Conservation (phyloP, 345 rosid species). For the Gossypium thurberi region DNA sequence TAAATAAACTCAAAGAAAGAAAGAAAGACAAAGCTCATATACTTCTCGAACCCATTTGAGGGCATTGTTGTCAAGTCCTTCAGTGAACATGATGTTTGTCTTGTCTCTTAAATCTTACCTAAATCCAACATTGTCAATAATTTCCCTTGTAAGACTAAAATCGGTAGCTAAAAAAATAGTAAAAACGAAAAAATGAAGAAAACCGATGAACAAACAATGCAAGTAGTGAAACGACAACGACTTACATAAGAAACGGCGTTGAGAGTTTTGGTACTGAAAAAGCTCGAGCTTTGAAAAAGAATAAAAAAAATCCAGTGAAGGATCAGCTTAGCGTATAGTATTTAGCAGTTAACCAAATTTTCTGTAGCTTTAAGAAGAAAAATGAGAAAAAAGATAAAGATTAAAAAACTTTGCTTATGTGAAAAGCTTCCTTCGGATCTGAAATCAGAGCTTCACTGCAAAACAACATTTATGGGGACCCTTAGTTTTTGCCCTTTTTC, state of each 20-base stretch:
- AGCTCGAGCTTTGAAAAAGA: neutral
- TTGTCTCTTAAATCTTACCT: constrained; percentile 6
- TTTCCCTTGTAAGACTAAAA: neutral
- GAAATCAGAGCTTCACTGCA: constrained; percentile 6
- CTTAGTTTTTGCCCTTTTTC: neutral
- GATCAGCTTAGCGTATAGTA: constrained; percentile 14
- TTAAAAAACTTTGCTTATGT: constrained; percentile 12
- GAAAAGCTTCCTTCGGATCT: constrained; percentile 20
- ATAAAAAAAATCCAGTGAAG: neutral
- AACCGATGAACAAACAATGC: neutral
- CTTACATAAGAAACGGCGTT: constrained; percentile 19
- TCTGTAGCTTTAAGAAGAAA: neutral
- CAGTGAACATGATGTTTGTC: constrained; percentile 32
- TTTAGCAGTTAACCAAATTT: constrained; percentile 8
- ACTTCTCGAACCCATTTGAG: constrained; percentile 50
- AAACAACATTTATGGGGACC: constrained; percentile 6
- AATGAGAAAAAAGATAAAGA: neutral
- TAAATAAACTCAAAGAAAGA: neutral
- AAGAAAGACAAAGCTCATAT: neutral
- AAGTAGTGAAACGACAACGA: constrained; percentile 2
- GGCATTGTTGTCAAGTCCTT: constrained; percentile 44
- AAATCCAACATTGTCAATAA: constrained; percentile 3
- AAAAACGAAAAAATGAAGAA: neutral
- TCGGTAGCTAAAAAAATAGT: neutral
- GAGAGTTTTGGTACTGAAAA: constrained; percentile 5